phyloP scores from a whole-genome alignment of 208 protist genomes.

The Leptomonas seymouri region DNA sequence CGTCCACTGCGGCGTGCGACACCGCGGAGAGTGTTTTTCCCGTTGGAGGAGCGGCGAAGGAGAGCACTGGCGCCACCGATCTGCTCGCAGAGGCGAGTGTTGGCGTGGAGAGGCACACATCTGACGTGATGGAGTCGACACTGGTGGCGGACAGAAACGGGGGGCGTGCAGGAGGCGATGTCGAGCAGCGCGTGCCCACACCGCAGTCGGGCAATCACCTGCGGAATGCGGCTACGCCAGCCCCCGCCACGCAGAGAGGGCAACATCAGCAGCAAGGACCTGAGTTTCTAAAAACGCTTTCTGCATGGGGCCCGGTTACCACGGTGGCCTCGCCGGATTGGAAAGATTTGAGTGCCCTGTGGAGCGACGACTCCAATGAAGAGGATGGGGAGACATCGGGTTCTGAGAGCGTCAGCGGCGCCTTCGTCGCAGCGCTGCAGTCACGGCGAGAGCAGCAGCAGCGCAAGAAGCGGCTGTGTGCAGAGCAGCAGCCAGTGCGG shows the following conservation, averaged over 20 bases:
- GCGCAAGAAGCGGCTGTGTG: background rate
- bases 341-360: background rate
- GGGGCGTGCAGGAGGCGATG: too few species aligned
- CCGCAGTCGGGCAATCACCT: too few species aligned
- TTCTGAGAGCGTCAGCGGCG: background rate
- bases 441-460: background rate
- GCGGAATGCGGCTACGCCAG: background rate
- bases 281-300: background rate
- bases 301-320: background rate
- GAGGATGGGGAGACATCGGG: background rate
- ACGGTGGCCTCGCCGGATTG: constrained; percentile 11
- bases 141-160: background rate
- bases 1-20: background rate
- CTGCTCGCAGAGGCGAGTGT: background rate
- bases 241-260: background rate
- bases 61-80: background rate
- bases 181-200: too few species aligned
- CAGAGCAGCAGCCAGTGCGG: background rate
- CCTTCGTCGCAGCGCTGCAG: constrained; percentile 7
- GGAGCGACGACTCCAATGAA: background rate
- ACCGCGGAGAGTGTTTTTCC: background rate
- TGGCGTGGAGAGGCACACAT: background rate
- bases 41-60: background rate
- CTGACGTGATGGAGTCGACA: constrained; percentile 2
- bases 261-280: background rate